Conservation (phyloP, 139 green algal genomes). For the Chlamydomonas schloesseri region DNA sequence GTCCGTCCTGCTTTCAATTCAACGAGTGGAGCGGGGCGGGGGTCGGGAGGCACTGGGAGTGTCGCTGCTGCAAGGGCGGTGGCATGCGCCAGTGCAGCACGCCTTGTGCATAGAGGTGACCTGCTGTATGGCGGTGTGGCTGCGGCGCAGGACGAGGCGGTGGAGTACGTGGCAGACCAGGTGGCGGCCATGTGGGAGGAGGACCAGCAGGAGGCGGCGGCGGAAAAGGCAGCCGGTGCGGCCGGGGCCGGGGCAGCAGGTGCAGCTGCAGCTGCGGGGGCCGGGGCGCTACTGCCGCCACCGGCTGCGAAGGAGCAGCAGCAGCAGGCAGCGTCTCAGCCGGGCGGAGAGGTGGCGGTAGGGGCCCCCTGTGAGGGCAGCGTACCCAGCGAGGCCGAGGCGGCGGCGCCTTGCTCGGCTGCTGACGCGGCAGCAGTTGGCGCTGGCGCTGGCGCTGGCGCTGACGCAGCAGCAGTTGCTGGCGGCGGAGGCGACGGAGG, state of each 20-base stretch:
- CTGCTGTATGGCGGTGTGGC: too few species aligned
- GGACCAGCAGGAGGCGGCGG: not conserved
- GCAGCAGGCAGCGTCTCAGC: not conserved
- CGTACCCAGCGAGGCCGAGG: not conserved
- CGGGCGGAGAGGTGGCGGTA: not conserved
- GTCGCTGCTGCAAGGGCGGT: too few species aligned
- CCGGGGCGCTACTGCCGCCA: not conserved
- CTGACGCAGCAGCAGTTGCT: not conserved
- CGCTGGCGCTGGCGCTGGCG: not conserved
- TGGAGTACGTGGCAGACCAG: constrained; percentile 72
- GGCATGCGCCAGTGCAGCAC: too few species aligned
- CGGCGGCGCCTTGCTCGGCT: not conserved
- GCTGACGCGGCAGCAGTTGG: not conserved
- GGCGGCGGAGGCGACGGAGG: not conserved
- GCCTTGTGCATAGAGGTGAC: too few species aligned
- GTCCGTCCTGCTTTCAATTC: too few species aligned
- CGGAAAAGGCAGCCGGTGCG: not conserved
- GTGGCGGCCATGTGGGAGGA: constrained; percentile 59
- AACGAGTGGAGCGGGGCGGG: too few species aligned
- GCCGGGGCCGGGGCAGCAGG: not conserved
- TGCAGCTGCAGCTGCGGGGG: not conserved
- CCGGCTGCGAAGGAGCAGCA: not conserved
- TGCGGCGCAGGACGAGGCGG: constrained; percentile 33
- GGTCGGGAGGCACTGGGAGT: too few species aligned
- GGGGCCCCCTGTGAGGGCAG: not conserved